A percentile compares a stretch with the other conserved stretches of the same genome.
Conservation (phyloP, 2,329 filamentous ascomycete genomes). For the Penicillium sp. region DNA sequence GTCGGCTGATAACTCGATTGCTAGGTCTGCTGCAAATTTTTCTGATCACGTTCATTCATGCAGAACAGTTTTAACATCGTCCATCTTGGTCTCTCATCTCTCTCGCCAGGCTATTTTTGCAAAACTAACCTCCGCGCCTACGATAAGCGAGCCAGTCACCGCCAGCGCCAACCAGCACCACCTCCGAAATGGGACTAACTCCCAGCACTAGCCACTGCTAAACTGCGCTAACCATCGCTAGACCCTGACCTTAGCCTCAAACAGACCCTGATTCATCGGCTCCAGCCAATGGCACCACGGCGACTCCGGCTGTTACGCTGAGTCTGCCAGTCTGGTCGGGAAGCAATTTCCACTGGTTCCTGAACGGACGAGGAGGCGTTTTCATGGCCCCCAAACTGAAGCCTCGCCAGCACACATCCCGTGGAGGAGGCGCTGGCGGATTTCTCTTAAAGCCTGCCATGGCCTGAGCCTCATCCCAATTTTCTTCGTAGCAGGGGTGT, state of each 20-base stretch:
- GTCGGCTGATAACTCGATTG: not conserved
- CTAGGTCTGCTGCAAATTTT: not conserved
- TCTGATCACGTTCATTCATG: not conserved
- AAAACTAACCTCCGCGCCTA: not conserved
- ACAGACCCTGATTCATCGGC: not conserved
- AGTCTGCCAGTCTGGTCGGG: not conserved
- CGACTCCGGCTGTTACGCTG: not conserved
- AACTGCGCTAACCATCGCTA: not conserved
- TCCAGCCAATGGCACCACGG: not conserved
- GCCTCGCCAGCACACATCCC: not conserved
- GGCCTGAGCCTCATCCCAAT: not conserved
- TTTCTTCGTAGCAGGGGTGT: not conserved
- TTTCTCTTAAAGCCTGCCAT: not conserved
- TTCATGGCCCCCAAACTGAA: not conserved
- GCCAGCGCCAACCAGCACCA: not conserved
- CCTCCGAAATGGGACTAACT: not conserved
- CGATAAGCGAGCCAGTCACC: not conserved
- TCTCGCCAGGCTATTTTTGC: not conserved
- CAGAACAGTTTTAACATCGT: not conserved
- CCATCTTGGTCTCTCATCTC: not conserved
- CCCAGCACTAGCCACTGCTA: not conserved
- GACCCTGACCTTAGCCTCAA: not conserved
- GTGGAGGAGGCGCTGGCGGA: not conserved
- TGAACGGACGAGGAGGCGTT: not conserved
- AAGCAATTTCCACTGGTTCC: not conserved